Base-by-base conservation (phyloP, 768 basidiomycete species). In the Lentinula sp. region DNA sequence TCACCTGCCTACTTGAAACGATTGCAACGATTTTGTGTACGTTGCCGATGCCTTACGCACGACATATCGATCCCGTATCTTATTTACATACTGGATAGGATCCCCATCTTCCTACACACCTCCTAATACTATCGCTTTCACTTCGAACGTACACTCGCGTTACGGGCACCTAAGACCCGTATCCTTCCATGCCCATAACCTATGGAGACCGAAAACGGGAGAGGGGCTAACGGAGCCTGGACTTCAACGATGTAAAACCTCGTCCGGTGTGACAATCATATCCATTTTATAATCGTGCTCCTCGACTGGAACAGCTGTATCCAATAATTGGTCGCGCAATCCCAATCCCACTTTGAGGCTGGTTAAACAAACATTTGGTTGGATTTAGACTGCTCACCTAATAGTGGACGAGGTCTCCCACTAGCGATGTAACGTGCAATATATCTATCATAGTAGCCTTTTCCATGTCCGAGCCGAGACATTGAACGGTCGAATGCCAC, bases 361-460 rank as follows among this genome's bases (percentile, higher is more conserved):
- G 63, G 10, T n/a, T 59, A 61, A 23, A 59, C 39, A 39, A 56
- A 65, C 10, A 46, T 21, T 8, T 23, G 8, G 2, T n/a, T 45
- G 48, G 42, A 51, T 39, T 18, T 57, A 62, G 58, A 43, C 63
- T 56, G 61, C 76, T 61, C 64, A 90, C 91, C 84, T 57, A 91
- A 77, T 34, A 86, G 65, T 1, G 90, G 87, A 59, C 73, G 76
- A 23, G 73, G 73, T 61, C 74, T 73, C 28, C 75, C 74, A 57
- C 72, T 74, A 13, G 74, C 67, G 34, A 75, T 69, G 62, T 90
- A 91, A 1, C 77, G 70, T 2, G 83, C 72, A 39, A 93, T 75
- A 72, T 89, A 93, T 13, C 80, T 77, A 72, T 93, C 91, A 65
- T 93, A 93, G 73, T 88, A 91, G 5, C 91, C 91, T 70, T 89